Percentiles rank a stretch among this genome's conserved stretches.
These are phyloP conservation scores for Sphaerulina vaccinii DNA, from an alignment of 2,329 filamentous ascomycete species.

Conservation along the genomic window DNA sequence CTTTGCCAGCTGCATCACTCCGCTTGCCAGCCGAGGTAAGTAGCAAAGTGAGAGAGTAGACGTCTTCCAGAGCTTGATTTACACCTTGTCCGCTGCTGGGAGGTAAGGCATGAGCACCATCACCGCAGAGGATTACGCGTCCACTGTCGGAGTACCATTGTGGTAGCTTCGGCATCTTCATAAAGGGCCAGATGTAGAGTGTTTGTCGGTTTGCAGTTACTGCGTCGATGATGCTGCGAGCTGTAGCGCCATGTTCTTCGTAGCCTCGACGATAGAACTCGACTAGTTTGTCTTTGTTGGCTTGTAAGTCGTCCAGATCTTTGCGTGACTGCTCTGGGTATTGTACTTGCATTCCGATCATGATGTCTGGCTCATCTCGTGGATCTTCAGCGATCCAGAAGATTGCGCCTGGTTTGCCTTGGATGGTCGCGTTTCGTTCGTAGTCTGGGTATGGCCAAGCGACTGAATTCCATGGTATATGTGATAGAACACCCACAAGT, in stretches of 20 bases:
- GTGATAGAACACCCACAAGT: slow-evolving; percentile 24
- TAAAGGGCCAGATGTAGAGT: slow-evolving; percentile 31
- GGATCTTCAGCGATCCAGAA: slow-evolving; percentile 41
- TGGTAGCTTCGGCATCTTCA: slow-evolving; percentile 41
- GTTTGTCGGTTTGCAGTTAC: slow-evolving; percentile 21
- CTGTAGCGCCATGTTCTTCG: slow-evolving; percentile 24
- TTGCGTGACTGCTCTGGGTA: slow-evolving; percentile 35
- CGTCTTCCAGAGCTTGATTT: slow-evolving; percentile 58
- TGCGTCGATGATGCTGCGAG: slow-evolving; percentile 26
- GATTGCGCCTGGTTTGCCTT: slow-evolving; percentile 39
- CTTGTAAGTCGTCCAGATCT: slow-evolving; percentile 37
- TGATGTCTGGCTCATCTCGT: slow-evolving; percentile 35
- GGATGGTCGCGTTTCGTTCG: slow-evolving; percentile 37
- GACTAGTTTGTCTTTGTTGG: slow-evolving; percentile 30
- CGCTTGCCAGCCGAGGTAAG: slow-evolving; percentile 16
- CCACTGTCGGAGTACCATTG: slow-evolving; percentile 44
- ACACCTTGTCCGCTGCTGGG: slow-evolving; percentile 56
- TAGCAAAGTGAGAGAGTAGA: slow-evolving; percentile 48
- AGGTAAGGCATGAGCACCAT: slow-evolving; percentile 58
- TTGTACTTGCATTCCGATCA: slow-evolving; percentile 40
- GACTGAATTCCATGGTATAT: slow-evolving; percentile 25
- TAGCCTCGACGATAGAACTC: slow-evolving; percentile 21
- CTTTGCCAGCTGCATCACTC: neutral
- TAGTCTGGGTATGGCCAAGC: slow-evolving; percentile 29
- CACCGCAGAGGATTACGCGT: slow-evolving; percentile 55